These are phyloP conservation scores for Pleurotus citrinopileatus DNA, from an alignment of 768 basidiomycete genomes.

Conservation along the genomic window DNA sequence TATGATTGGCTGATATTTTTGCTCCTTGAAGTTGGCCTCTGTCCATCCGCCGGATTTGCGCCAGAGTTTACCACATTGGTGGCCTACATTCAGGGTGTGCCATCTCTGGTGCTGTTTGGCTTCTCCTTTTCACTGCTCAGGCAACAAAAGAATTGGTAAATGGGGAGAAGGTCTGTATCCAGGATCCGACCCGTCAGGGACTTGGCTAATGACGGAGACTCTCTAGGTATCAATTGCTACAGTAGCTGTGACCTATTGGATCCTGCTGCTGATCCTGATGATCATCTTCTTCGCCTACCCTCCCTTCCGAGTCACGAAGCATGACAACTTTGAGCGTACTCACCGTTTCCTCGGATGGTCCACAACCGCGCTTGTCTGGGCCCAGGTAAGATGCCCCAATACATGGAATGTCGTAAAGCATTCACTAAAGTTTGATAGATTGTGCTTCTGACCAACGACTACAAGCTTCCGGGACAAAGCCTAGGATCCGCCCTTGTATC, in stretches of 20 bases:
- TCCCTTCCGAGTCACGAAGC: slow-evolving; percentile 39
- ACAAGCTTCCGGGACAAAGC: slow-evolving; percentile 30
- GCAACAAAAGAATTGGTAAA: slow-evolving; percentile 47
- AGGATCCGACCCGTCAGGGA: background rate
- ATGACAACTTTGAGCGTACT: slow-evolving; percentile 51
- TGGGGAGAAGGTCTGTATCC: slow-evolving; percentile 28
- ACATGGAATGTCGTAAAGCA: background rate
- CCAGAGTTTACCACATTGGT: slow-evolving; percentile 58
- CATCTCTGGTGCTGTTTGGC: slow-evolving; percentile 51
- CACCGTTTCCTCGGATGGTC: slow-evolving; percentile 61
- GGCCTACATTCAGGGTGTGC: slow-evolving; percentile 61
- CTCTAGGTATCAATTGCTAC: slow-evolving; percentile 43
- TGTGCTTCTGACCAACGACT: slow-evolving; percentile 52
- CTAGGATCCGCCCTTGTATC: slow-evolving; percentile 42
- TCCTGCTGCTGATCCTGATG: slow-evolving; percentile 42
- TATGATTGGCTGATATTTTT: slow-evolving; percentile 3
- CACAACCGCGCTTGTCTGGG: slow-evolving; percentile 50
- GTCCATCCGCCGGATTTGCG: slow-evolving; percentile 48
- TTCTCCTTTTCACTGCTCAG: slow-evolving; percentile 45
- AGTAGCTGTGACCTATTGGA: slow-evolving; percentile 48
- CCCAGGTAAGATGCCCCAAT: slow-evolving; percentile 34
- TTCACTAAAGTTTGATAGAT: slow-evolving; percentile 28
- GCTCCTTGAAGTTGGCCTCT: slow-evolving; percentile 46
- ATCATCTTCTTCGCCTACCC: slow-evolving; percentile 55
- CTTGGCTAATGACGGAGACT: slow-evolving; percentile 1